Evolutionary conservation across 345 rosid genomes (phyloP).

Genomic region (Syzygium aqueum): DNA sequence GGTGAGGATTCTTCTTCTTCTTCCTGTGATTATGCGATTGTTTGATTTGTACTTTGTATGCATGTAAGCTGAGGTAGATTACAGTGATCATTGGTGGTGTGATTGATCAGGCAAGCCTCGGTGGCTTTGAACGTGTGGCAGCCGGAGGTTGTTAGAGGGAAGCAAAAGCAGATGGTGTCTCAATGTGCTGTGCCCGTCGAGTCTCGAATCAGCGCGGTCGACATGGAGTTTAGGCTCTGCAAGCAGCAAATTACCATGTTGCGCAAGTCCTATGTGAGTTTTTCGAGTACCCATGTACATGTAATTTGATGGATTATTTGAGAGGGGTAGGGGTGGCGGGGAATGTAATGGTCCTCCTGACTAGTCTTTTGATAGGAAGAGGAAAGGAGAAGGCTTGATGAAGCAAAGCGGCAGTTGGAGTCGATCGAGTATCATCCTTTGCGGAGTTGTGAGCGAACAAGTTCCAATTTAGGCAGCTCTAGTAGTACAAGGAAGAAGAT

Average conservation of each 20-base stretch:
- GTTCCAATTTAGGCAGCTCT: background rate
- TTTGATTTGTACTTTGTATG: background rate
- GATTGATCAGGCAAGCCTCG: constrained; percentile 61
- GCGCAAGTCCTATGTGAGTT: constrained; percentile 54
- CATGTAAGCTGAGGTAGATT: background rate
- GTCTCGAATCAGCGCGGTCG: constrained; percentile 42
- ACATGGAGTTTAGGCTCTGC: constrained; percentile 86
- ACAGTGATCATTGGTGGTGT: background rate
- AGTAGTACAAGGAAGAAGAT: constrained; percentile 33
- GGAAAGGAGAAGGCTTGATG: constrained; percentile 37
- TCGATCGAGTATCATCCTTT: constrained; percentile 76
- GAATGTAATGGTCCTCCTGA: background rate
- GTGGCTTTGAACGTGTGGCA: constrained; percentile 97
- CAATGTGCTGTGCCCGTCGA: constrained; percentile 65
- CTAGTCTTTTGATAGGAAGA: constrained; percentile 31
- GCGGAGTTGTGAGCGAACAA: constrained; percentile 24
- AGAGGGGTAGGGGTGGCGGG: background rate
- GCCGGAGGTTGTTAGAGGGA: constrained; percentile 56
- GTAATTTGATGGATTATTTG: background rate
- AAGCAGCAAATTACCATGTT: constrained; percentile 50
- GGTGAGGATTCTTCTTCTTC: constrained; percentile 24
- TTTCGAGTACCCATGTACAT: background rate
- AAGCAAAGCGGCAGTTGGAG: constrained; percentile 51
- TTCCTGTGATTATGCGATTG: background rate
- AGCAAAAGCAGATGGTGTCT: constrained; percentile 71